These are phyloP conservation scores for Nyctanthes arbortristis DNA, from an alignment of 257 asterid genomes.

Conservation along the genomic window DNA sequence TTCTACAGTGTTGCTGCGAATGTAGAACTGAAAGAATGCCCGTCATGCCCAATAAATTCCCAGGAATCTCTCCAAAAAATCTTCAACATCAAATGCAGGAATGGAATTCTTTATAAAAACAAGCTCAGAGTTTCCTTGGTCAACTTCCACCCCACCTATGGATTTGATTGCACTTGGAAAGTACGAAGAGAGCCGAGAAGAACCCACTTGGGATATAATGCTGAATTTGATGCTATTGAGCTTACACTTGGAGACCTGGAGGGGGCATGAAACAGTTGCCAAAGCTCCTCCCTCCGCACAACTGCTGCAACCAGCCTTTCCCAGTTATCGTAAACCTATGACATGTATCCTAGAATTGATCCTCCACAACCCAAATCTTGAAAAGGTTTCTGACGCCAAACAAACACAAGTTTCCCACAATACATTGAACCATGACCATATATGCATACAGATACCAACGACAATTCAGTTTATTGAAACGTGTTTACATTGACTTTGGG, in stretches of 20 bases:
- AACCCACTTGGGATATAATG: neutral
- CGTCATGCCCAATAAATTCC: slow-evolving; percentile 32
- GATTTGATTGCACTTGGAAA: neutral
- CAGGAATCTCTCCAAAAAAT: slow-evolving; percentile 30
- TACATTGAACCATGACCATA: too few species aligned
- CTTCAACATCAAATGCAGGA: slow-evolving; percentile 33
- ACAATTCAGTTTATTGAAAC: too few species aligned
- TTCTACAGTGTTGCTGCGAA: slow-evolving; percentile 28
- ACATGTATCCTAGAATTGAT: too few species aligned
- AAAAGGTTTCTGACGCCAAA: too few species aligned
- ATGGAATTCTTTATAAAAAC: slow-evolving; percentile 27
- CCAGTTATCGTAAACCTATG: slow-evolving; percentile 34
- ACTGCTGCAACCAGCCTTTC: slow-evolving; percentile 32
- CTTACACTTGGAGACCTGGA: neutral
- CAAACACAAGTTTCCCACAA: too few species aligned
- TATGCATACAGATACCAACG: too few species aligned
- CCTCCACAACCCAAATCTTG: neutral
- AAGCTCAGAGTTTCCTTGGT: slow-evolving; percentile 13
- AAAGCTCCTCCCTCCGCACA: neutral
- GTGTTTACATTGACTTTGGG: too few species aligned
- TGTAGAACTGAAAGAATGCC: slow-evolving; percentile 17
- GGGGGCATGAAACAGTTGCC: neutral
- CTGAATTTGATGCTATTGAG: neutral
- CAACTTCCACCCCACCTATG: neutral
- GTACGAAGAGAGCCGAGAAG: neutral